Base-by-base conservation (phyloP, 2,329 filamentous ascomycete species). In the Macrophomina tecta region DNA sequence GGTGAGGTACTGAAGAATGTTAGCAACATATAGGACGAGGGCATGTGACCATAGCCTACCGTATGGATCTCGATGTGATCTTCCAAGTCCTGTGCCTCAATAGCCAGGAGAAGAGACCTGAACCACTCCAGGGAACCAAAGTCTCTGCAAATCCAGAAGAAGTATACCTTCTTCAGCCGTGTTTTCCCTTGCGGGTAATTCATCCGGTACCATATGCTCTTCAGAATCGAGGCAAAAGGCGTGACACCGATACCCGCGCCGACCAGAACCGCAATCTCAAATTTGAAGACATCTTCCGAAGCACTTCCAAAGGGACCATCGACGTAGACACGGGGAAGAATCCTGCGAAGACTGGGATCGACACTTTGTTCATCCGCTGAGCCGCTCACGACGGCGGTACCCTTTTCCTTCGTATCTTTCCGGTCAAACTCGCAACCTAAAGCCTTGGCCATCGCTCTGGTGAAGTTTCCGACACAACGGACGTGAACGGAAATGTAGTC, bases 171-270 rank as follows among this genome's bases (percentile, higher is more conserved):
- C 74, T 89, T 86, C 51, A 96, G 84, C 4, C 91, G 85, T 2
- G 91, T 94, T 81, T 90, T 91, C 79, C 90, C 87, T 77, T 92
- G 89, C 2, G 91, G 90, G 80, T 92, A 94, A 84, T 93, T 94
- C 90, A 94, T 93, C 60, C 92, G 88, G 83, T 95, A 96, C 92
- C 92, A 96, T 80, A 96, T 94, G 64, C 90, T 93, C 84, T 96
- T 96, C 75, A 85, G 75, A 58, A 85, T 84, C 36, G 81, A 83
- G 14, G 83, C 83, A 71, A 85, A 85, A 5, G 82, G 82, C 11
- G 83, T 84, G 4, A 85, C 82, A 70, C 82, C 82, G 66, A 84
- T 84, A 74, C 83, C 83, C 1, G 82, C 82, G 69, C 82, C 83
- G 32, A 83, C 81, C 5, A 85, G 76, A 6, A 85, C 75, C 1